Percentiles rank a stretch among this genome's conserved stretches.
Conservation (phyloP, 192 early-diverging fungal genomes). For the Lobosporangium transversale region DNA sequence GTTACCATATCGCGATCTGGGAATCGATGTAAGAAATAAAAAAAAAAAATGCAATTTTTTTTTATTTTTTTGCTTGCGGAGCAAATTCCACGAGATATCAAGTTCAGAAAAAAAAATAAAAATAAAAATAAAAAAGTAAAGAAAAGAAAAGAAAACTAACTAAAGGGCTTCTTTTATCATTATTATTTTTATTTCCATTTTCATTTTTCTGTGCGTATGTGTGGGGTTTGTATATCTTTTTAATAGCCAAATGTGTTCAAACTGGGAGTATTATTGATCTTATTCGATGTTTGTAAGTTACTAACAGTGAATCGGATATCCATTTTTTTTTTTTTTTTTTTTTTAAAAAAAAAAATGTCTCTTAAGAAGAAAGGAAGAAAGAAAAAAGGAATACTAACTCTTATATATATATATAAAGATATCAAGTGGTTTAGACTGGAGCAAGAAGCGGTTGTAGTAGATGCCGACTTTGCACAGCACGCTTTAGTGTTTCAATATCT, state of each 20-base stretch:
- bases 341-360: too few relatives aligned
- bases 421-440: conserved; percentile 94
- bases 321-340: too few relatives aligned
- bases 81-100: too few relatives aligned
- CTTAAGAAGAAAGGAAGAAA: too few relatives aligned
- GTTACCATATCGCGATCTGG: conserved; percentile 62
- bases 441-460: conserved; percentile 62
- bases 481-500: conserved; percentile 78
- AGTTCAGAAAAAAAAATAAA: too few relatives aligned
- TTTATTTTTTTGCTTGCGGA: neutral
- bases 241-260: conserved; percentile 73
- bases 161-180: too few relatives aligned
- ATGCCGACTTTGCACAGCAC: conserved; percentile 71
- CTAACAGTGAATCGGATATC: neutral
- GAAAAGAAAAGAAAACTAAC: too few relatives aligned
- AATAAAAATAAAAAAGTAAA: too few relatives aligned
- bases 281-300: conserved; percentile 87
- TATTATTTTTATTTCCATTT: neutral
- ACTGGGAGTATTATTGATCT: conserved; percentile 79
- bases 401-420: too few relatives aligned
- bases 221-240: too few relatives aligned
- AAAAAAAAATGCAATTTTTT: too few relatives aligned
- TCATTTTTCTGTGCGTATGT: neutral
- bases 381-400: too few relatives aligned
- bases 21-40: conserved; percentile 50